Evolutionary conservation across 805 yeast species (phyloP), one percentile per base, ranked within the genome.

Genomic region (Yamadazyma sp.): DNA sequence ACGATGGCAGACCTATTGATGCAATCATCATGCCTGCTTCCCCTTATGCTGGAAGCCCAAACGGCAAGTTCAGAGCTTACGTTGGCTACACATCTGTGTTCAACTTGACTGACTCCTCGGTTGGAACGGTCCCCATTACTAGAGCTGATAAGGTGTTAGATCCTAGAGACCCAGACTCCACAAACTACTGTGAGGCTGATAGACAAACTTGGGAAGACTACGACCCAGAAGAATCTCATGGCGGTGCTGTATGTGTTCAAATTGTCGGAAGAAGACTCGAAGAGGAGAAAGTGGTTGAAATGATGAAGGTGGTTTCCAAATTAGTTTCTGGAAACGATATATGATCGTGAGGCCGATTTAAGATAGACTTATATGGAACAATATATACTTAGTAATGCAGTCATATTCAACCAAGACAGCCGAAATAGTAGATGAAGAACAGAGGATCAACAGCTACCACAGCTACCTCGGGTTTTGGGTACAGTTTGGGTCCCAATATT

Each of bases 1-100:
- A 66, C 75, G 52, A 72, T 69, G 44, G 72, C 81, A 36, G 88
- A 83, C 54, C 77, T 3, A 40, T 45, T 35, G 49, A 45, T 40
- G 44, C 43, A 2, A 42, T 80, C 52, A 70, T 84, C 42, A 58
- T 84, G 32, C 74, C 83, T 31, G 90, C 91, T 41, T 73, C 80
- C 3, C 78, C 80, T 55, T 75, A 73, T 40, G 82, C 82, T 44
- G 80, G 79, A 32, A 85, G 91, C 14, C 85, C 88, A 28, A 73
- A 72, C 35, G 77, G 82, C 21, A 77, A 75, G 32, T 69, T 73
- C 35, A 71, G 83, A 6, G 75, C 74, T 55, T 82, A 82, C 60
- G 84, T 91, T 87, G 84, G 90, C 3, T 85, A 85, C 67, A 83
- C 91, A 5, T 66, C 88, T 2, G 69, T 82, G 44, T 84, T 80